Evolutionary conservation across 345 rosid species (phyloP).

Genomic region (Eucalyptus cladocalyx): DNA sequence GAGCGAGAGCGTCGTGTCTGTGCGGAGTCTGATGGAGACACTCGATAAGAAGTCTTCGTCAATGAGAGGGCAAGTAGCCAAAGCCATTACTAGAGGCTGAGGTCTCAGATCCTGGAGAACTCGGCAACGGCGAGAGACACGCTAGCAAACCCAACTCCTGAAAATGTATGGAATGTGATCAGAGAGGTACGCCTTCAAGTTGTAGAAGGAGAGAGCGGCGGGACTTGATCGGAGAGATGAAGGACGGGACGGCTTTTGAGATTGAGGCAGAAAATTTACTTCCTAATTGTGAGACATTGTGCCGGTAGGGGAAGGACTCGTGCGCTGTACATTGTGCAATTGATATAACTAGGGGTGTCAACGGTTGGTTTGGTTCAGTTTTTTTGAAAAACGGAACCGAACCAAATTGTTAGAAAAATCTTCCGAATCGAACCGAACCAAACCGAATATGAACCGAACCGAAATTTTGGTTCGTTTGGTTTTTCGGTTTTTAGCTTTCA

Average conservation of each 20-base stretch:
- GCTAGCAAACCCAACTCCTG: neutral
- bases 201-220: neutral
- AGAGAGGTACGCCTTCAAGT: neutral
- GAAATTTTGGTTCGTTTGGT: rapidly evolving
- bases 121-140: neutral
- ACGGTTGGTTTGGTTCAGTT: too few relatives aligned
- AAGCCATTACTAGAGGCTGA: neutral
- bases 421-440: too few relatives aligned
- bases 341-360: neutral
- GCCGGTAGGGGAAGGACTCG: neutral
- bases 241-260: neutral
- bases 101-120: neutral
- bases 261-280: neutral
- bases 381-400: too few relatives aligned
- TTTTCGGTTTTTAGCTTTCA: too few relatives aligned
- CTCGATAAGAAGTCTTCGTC: neutral
- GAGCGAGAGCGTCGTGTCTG: neutral
- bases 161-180: neutral
- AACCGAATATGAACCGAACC: too few relatives aligned
- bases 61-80: neutral
- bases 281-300: neutral
- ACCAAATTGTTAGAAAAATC: too few relatives aligned
- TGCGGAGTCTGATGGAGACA: neutral
- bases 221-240: neutral
- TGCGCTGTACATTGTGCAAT: neutral